Evolutionary conservation across 2,329 filamentous ascomycete genomes (phyloP).

Genomic region (Hysterium pulicare): DNA sequence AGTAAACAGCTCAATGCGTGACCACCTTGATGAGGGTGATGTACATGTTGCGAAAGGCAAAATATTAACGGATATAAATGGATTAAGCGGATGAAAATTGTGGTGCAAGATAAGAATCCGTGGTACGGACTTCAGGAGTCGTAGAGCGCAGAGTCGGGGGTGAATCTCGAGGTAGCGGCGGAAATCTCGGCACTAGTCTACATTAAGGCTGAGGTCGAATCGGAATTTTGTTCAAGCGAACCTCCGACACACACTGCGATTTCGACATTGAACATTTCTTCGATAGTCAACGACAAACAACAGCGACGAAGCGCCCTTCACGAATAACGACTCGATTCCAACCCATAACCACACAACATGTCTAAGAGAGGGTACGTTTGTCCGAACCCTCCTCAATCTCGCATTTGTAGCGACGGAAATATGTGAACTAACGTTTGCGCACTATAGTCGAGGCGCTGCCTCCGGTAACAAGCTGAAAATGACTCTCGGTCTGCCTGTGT

Average conservation of each 20-base stretch:
- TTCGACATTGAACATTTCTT: neutral
- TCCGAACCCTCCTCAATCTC: neutral
- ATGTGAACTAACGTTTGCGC: slow-evolving; percentile 20
- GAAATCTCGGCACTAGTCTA: too few relatives aligned
- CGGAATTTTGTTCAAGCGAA: slow-evolving; percentile 17
- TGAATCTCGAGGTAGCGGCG: too few relatives aligned
- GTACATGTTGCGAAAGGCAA: too few relatives aligned
- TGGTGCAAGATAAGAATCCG: too few relatives aligned
- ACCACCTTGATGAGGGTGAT: too few relatives aligned
- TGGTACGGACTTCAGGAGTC: too few relatives aligned
- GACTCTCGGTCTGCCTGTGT: slow-evolving; percentile 99
- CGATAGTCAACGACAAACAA: slow-evolving; percentile 10
- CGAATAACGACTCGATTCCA: slow-evolving; percentile 13
- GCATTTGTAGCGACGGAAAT: slow-evolving; percentile 3
- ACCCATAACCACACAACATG: slow-evolving; percentile 35
- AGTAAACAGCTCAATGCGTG: too few relatives aligned
- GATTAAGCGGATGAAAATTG: too few relatives aligned
- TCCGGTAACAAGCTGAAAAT: slow-evolving; percentile 99
- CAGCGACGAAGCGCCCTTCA: slow-evolving; percentile 29
- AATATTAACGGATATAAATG: too few relatives aligned
- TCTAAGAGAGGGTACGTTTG: slow-evolving; percentile 39
- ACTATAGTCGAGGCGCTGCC: slow-evolving; percentile 70
- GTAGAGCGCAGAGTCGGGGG: too few relatives aligned
- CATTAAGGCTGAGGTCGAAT: neutral
- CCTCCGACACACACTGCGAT: slow-evolving; percentile 10